Conservation (phyloP, 768 basidiomycete genomes). For the Leucocoprinus sp. region DNA sequence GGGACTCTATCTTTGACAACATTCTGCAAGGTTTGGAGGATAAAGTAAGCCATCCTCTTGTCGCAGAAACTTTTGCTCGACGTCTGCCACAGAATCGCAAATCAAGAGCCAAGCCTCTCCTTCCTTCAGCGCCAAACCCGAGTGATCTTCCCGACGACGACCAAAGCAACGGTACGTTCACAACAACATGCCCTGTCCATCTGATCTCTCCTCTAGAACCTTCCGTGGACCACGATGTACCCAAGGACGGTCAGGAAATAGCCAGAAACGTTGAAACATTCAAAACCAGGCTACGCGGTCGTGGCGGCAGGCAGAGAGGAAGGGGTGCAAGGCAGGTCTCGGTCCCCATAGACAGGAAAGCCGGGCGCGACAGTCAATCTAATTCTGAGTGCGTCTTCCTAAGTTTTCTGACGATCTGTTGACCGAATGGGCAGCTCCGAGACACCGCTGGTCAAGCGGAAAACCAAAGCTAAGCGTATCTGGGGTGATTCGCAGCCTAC, state of each 20-base stretch:
- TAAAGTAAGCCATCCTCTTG: slow-evolving; percentile 57
- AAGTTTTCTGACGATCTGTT: slow-evolving; percentile 2
- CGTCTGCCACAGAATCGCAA: slow-evolving; percentile 55
- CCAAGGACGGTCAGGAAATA: slow-evolving; percentile 82
- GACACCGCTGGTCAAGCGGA: slow-evolving; percentile 50
- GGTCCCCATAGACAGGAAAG: slow-evolving; percentile 35
- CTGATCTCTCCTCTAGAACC: slow-evolving; percentile 28
- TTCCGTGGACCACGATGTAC: slow-evolving; percentile 30
- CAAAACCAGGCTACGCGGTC: slow-evolving; percentile 74
- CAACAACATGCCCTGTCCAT: not conserved
- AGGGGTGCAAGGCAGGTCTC: slow-evolving; percentile 40
- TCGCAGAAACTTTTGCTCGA: slow-evolving; percentile 12
- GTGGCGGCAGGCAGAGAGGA: slow-evolving; percentile 54
- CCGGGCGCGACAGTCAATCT: slow-evolving; percentile 44
- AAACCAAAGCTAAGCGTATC: slow-evolving; percentile 71
- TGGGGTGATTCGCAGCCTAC: slow-evolving; percentile 83
- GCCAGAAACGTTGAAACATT: slow-evolving; percentile 87
- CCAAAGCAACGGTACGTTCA: slow-evolving; percentile 41
- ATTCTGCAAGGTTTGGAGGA: slow-evolving; percentile 67
- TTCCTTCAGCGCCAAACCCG: slow-evolving; percentile 28
- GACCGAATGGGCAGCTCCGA: slow-evolving; percentile 41
- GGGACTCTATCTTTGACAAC: slow-evolving; percentile 77
- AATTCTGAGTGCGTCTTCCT: slow-evolving; percentile 58
- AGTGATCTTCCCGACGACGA: slow-evolving; percentile 52
- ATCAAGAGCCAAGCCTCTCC: slow-evolving; percentile 44